A percentile compares a stretch with the other conserved stretches of the same genome.
These are phyloP conservation scores for Diaporthe capsici DNA, from an alignment of 2,329 filamentous ascomycete species.

Conservation along the genomic window DNA sequence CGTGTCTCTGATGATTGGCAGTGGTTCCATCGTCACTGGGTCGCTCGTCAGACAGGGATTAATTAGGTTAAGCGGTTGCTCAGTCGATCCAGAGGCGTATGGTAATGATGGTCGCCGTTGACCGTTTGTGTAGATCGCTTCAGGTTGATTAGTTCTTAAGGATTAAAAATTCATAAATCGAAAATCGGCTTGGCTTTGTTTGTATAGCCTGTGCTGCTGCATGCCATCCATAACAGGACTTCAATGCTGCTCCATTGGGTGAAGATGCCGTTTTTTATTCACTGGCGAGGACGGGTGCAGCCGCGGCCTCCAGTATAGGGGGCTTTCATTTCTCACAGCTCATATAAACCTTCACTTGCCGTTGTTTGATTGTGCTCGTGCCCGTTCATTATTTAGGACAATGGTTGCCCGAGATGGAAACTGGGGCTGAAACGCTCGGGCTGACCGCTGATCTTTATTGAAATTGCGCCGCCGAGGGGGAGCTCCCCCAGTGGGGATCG, in stretches of 20 bases:
- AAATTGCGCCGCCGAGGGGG: constrained; percentile 22
- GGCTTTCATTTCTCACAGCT: constrained; percentile 9
- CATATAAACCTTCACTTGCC: constrained; percentile 23
- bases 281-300: constrained; percentile 1
- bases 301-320: constrained; percentile 11
- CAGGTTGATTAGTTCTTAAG: not conserved
- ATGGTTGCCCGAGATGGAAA: constrained; percentile 32
- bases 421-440: constrained; percentile 34
- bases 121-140: constrained; percentile 2
- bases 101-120: not conserved
- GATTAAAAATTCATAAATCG: constrained; percentile 2
- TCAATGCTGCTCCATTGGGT: constrained; percentile 1
- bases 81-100: not conserved
- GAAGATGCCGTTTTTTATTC: constrained; percentile 27
- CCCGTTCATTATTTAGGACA: constrained; percentile 28
- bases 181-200: not conserved
- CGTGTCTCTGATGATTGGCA: constrained; percentile 1
- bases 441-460: constrained; percentile 30
- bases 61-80: not conserved
- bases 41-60: not conserved
- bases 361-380: constrained; percentile 34
- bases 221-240: not conserved
- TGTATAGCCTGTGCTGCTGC: constrained; percentile 11
- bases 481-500: constrained; percentile 30
- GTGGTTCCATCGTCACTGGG: not conserved